Percentiles rank a stretch among this genome's conserved stretches.
phyloP scores from a whole-genome alignment of 768 basidiomycete species.

The Lactarius vividus region DNA sequence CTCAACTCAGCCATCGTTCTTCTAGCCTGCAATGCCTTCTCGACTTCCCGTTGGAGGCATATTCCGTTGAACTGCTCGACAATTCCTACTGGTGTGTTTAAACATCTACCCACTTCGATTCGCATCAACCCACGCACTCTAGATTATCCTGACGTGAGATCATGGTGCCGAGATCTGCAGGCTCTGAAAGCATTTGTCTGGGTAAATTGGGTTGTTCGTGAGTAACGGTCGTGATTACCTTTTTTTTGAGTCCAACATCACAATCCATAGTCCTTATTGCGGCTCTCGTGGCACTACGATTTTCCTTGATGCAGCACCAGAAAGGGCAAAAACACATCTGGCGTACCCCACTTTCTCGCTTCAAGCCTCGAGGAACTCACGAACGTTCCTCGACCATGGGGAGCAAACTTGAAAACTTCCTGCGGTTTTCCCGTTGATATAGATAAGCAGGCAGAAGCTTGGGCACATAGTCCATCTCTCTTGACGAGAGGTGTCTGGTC shows the following conservation, averaged over 20 bases:
- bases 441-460: neutral
- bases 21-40: constrained; percentile 57
- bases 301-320: constrained; percentile 42
- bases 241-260: neutral
- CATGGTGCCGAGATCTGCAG: constrained; percentile 55
- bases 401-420: constrained; percentile 1
- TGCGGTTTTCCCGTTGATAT: constrained; percentile 10
- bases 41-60: constrained; percentile 53
- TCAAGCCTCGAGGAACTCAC: constrained; percentile 35
- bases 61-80: constrained; percentile 47
- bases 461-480: neutral
- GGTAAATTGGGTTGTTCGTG: constrained; percentile 54
- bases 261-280: constrained; percentile 43
- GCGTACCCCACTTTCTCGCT: constrained; percentile 50
- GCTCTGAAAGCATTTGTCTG: constrained; percentile 57
- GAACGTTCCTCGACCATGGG: neutral
- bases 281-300: constrained; percentile 42
- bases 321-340: constrained; percentile 52
- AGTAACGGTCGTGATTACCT: constrained; percentile 29
- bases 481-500: neutral
- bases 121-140: neutral
- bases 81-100: constrained; percentile 45
- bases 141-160: constrained; percentile 44
- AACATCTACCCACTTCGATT: neutral
- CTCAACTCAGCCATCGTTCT: neutral